Conservation (phyloP, 306 rosid genomes). For the Biancaea sappan region DNA sequence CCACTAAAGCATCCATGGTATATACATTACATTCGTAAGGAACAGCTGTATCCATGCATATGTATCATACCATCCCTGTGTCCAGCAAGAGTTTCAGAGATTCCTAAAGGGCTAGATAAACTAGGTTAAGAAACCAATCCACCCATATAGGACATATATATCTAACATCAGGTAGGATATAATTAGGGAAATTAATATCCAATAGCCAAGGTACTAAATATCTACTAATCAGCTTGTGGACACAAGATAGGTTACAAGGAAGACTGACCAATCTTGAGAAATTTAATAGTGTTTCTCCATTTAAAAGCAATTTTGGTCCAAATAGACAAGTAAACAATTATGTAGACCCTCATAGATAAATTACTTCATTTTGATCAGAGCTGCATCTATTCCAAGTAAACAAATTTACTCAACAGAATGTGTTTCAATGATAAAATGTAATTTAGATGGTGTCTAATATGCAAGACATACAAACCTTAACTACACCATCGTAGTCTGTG, state of each 20-base stretch:
- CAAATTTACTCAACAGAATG: constrained; percentile 26
- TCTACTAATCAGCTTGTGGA: constrained; percentile 11
- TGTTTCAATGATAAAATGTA: constrained; percentile 20
- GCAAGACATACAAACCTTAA: constrained; percentile 67
- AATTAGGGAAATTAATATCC: constrained; percentile 13
- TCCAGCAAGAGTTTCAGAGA: neutral
- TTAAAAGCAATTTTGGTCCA: constrained; percentile 2
- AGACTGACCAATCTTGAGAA: constrained; percentile 26
- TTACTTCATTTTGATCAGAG: constrained; percentile 16
- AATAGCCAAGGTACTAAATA: neutral
- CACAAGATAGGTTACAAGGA: constrained; percentile 14
- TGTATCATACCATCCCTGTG: neutral
- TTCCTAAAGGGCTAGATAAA: neutral
- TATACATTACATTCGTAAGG: neutral
- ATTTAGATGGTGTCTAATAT: constrained; percentile 16
- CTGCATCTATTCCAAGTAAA: constrained; percentile 1
- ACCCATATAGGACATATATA: neutral
- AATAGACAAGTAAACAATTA: constrained; percentile 1
- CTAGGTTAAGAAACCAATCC: constrained; percentile 1
- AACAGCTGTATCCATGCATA: neutral
- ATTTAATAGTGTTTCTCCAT: constrained; percentile 3
- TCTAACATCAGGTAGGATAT: neutral
- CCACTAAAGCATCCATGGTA: constrained; percentile 14
- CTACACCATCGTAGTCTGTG: constrained; percentile 84
- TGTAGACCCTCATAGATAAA: constrained; percentile 1